These are phyloP conservation scores for Rusavskia elegans DNA, from an alignment of 495 filamentous ascomycete genomes.

Conservation along the genomic window DNA sequence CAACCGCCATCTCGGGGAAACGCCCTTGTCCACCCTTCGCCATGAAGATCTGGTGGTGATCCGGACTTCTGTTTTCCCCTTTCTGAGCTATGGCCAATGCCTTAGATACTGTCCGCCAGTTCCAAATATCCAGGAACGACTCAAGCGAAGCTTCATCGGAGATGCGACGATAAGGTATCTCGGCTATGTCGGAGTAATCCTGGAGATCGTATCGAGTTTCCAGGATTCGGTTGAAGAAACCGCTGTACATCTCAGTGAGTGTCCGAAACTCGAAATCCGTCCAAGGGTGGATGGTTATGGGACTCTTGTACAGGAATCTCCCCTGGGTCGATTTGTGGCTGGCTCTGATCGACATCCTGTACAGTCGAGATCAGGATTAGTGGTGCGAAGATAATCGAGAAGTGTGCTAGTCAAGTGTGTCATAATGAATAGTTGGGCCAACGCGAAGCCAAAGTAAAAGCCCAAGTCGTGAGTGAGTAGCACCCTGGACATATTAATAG, in stretches of 20 bases:
- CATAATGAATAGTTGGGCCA: too few species aligned
- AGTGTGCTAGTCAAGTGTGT: neutral
- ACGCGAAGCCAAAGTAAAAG: too few species aligned
- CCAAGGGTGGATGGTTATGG: neutral
- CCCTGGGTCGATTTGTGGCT: neutral
- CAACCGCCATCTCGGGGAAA: neutral
- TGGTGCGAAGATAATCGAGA: neutral
- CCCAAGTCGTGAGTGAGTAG: too few species aligned
- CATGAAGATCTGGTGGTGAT: neutral
- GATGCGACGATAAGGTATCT: neutral
- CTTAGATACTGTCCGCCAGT: conserved; percentile 1
- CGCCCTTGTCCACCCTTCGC: conserved; percentile 4
- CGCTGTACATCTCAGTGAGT: neutral
- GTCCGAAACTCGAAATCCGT: neutral
- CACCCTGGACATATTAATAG: too few species aligned
- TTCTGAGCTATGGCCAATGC: conserved; percentile 1
- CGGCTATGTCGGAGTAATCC: neutral
- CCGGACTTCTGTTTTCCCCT: neutral
- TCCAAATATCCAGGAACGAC: conserved; percentile 3
- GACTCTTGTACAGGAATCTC: neutral
- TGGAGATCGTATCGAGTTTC: neutral
- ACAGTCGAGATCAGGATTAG: neutral
- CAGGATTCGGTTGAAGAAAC: neutral
- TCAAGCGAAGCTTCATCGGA: conserved; percentile 8
- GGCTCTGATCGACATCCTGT: neutral